A percentile compares a stretch with the other conserved stretches of the same genome.
These are phyloP conservation scores for Hymenoscyphus repandus DNA, from an alignment of 2,329 filamentous ascomycete genomes.

Conservation along the genomic window DNA sequence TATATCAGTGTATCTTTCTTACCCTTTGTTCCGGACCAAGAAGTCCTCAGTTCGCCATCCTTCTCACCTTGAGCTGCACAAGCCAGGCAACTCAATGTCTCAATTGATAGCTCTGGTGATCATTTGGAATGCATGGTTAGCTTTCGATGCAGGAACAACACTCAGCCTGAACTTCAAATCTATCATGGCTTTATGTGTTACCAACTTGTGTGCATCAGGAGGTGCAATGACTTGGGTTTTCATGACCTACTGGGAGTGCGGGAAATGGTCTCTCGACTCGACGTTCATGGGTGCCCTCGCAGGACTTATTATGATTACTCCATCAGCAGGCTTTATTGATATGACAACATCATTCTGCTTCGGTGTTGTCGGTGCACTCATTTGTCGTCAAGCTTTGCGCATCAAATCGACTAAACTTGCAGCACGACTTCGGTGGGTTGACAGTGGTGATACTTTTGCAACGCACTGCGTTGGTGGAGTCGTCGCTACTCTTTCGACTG, in stretches of 20 bases:
- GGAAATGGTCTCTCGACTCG: constrained; percentile 85
- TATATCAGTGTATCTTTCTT: constrained; percentile 69
- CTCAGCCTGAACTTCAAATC: constrained; percentile 79
- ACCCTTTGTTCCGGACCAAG: constrained; percentile 57
- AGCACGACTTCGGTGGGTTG: constrained; percentile 44
- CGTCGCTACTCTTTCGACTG: constrained; percentile 44
- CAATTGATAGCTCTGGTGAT: constrained; percentile 69
- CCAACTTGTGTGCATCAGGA: constrained; percentile 73
- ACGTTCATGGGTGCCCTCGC: constrained; percentile 91
- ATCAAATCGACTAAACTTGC: constrained; percentile 48
- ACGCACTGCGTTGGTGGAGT: constrained; percentile 49
- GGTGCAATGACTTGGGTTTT: constrained; percentile 25
- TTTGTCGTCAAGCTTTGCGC: constrained; percentile 42
- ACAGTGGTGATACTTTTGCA: constrained; percentile 51
- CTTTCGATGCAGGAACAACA: constrained; percentile 87
- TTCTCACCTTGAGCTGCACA: constrained; percentile 52
- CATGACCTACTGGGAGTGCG: constrained; percentile 69
- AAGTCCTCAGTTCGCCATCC: constrained; percentile 39
- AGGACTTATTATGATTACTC: constrained; percentile 84
- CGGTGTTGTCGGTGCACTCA: constrained; percentile 55
- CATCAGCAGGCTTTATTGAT: constrained; percentile 78
- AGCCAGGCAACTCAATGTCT: constrained; percentile 69
- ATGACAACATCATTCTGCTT: constrained; percentile 55
- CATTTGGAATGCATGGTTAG: constrained; percentile 95
- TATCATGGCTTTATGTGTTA: constrained; percentile 84